Conservation (phyloP, 176 grass and related monocot genomes). For the Musa itinerans region DNA sequence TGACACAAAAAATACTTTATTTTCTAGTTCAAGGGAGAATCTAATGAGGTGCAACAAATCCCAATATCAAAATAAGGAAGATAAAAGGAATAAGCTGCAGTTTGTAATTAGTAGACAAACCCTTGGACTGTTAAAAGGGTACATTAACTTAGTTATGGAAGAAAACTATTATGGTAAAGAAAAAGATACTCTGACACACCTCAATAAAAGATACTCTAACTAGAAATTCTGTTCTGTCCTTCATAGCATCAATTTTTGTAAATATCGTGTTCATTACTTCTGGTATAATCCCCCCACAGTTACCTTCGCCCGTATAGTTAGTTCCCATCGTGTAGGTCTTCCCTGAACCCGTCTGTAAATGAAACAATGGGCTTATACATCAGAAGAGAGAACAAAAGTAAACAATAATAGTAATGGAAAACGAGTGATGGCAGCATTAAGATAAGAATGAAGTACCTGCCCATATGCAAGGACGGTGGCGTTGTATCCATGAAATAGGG, state of each 20-base stretch:
- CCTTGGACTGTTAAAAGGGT: background rate
- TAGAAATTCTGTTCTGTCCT: slow-evolving; percentile 50
- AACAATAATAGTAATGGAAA: slow-evolving; percentile 12
- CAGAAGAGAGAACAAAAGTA: slow-evolving; percentile 25
- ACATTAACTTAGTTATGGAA: background rate
- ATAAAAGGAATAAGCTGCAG: background rate
- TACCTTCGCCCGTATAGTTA: slow-evolving; percentile 51
- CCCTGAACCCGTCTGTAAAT: slow-evolving; percentile 70
- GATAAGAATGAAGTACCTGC: slow-evolving; percentile 39
- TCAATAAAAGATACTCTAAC: slow-evolving; percentile 98
- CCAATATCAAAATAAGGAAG: background rate
- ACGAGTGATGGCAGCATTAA: background rate
- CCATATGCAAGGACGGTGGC: slow-evolving; percentile 95
- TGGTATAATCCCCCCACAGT: slow-evolving; percentile 75
- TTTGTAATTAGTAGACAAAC: background rate
- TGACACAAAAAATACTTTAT: background rate
- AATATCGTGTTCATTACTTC: slow-evolving; percentile 96
- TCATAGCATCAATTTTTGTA: slow-evolving; percentile 51
- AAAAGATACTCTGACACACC: slow-evolving; percentile 26
- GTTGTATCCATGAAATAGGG: slow-evolving; percentile 77
- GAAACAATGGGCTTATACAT: background rate
- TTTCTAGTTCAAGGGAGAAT: background rate
- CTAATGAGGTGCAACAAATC: background rate
- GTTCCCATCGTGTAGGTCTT: slow-evolving; percentile 99
- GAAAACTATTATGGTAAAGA: background rate